Base-by-base conservation (phyloP, 148 eudicot species). In the Fagopyrum tataricum region DNA sequence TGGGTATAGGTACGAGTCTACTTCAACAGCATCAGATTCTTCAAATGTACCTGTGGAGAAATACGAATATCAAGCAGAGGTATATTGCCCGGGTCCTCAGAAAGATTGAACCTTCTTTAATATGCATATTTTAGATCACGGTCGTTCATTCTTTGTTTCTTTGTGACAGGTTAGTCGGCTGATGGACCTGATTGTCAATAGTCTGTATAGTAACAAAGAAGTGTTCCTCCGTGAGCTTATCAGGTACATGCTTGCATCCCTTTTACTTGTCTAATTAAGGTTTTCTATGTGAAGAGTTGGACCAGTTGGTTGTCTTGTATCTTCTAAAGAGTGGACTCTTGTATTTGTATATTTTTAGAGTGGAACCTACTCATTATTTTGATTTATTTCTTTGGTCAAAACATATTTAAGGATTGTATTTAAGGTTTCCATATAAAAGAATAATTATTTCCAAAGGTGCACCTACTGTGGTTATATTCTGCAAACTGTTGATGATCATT, bases 11-110 rank as follows among this genome's bases (percentile, higher is more conserved):
- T 81, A 52, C 62, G 96, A 88, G 84, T 87, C 97, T 37, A 90
- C 96, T 23, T 86, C 91, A 68, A 91, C 97, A 48, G 93, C 87
- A 37, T 87, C 96, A 71, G 89, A 88, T 72, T 76, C 91, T 66
- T 79, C 92, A 7, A 83, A 78, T 72, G 66, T 76, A 18, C 85
- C 97, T 2, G 84, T 79, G 44, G 99, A 95, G 87, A 90, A 91
- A 68, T 87, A 77, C 64, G 99, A 95, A 84, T 95, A 95, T 79
- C 99, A 95, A 80, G 99, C 99, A 0, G 99, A 95, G 97, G 99
- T 93, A 15, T 47, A 70, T 61, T 37, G 18, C 43, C 15, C 1
- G 20, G 37, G 44, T 64, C 43, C 18, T 37, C 20, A 15, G 44
- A 64, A 31, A 12, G 44, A 31, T 15, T 5, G 41, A 64, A 64